A percentile compares a stretch with the other conserved stretches of the same genome.
These are phyloP conservation scores for Keqinozyma sinolaborantium DNA, from an alignment of 1,139 yeast genomes.

Conservation along the genomic window DNA sequence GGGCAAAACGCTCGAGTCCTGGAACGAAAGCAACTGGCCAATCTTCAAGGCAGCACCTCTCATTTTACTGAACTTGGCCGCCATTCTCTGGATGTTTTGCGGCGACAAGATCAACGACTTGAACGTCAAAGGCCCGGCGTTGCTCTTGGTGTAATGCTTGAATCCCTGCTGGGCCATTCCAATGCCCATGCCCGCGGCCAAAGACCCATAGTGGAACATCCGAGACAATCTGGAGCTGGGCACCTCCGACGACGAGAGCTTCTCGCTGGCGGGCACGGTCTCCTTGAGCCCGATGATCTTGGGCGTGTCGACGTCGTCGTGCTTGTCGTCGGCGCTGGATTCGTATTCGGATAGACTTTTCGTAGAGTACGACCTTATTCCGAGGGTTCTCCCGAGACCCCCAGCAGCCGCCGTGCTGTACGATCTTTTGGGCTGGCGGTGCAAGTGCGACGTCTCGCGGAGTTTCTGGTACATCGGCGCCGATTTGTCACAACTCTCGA, in stretches of 20 bases:
- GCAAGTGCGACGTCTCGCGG: background rate
- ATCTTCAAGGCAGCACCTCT: conserved; percentile 97
- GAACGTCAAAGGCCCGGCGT: conserved; percentile 40
- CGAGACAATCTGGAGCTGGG: conserved; percentile 86
- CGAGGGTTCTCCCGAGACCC: background rate
- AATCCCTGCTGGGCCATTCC: conserved; percentile 82
- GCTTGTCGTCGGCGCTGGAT: background rate
- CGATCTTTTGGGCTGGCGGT: background rate
- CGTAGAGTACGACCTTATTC: conserved; percentile 9
- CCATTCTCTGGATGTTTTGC: conserved; percentile 81
- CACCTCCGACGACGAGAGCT: conserved; percentile 50
- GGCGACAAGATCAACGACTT: conserved; percentile 71
- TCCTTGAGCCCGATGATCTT: background rate
- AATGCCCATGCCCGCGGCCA: conserved; percentile 89
- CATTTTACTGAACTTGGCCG: conserved; percentile 86
- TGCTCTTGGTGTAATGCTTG: conserved; percentile 56
- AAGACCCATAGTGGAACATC: conserved; percentile 85
- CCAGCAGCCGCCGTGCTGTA: conserved; percentile 2
- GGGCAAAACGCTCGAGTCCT: conserved; percentile 82
- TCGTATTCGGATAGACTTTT: conserved; percentile 1
- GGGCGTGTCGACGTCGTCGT: conserved; percentile 8
- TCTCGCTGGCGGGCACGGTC: background rate
- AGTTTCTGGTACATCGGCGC: background rate
- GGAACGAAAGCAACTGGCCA: conserved; percentile 94
- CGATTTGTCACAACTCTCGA: background rate